These are phyloP conservation scores for Saccharum hybrid DNA, from an alignment of 202 grass and related monocot species.

Conservation along the genomic window DNA sequence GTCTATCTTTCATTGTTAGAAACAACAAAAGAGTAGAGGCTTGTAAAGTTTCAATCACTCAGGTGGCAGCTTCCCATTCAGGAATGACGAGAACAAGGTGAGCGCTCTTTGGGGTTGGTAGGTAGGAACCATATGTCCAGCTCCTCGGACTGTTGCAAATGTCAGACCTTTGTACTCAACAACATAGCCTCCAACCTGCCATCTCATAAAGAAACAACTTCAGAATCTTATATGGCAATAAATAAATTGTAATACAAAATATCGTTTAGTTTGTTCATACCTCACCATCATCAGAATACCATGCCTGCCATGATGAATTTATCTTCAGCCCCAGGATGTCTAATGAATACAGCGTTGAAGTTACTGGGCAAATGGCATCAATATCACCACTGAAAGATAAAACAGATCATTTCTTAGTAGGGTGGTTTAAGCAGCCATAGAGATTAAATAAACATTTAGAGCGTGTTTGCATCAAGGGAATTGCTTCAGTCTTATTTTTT, in stretches of 20 bases:
- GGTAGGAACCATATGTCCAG: slow-evolving; percentile 61
- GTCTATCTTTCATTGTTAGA: slow-evolving; percentile 38
- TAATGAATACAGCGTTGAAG: slow-evolving; percentile 54
- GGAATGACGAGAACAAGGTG: slow-evolving; percentile 60
- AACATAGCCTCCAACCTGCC: slow-evolving; percentile 64
- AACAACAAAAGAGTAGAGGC: slow-evolving; percentile 3
- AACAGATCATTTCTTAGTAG: slow-evolving; percentile 19
- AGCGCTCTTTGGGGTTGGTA: slow-evolving; percentile 61
- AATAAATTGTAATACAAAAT: slow-evolving; percentile 28
- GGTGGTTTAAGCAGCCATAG: slow-evolving; percentile 2
- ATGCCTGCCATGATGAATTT: slow-evolving; percentile 44
- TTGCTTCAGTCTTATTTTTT: not conserved
- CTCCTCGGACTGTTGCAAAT: slow-evolving; percentile 59
- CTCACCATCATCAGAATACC: slow-evolving; percentile 53
- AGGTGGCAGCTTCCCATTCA: slow-evolving; percentile 55
- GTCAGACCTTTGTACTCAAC: slow-evolving; percentile 48
- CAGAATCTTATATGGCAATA: slow-evolving; percentile 17
- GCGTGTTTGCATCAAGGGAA: not conserved
- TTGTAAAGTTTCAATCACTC: slow-evolving; percentile 40
- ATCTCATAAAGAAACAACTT: slow-evolving; percentile 41
- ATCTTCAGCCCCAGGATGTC: slow-evolving; percentile 44
- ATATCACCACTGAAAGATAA: slow-evolving; percentile 57
- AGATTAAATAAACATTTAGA: slow-evolving; percentile 2
- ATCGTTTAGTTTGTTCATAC: slow-evolving; percentile 35
- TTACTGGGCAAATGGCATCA: slow-evolving; percentile 56